Evolutionary conservation across 2,329 filamentous ascomycete species (phyloP).

Genomic region (Acephala macrosclerotiorum): DNA sequence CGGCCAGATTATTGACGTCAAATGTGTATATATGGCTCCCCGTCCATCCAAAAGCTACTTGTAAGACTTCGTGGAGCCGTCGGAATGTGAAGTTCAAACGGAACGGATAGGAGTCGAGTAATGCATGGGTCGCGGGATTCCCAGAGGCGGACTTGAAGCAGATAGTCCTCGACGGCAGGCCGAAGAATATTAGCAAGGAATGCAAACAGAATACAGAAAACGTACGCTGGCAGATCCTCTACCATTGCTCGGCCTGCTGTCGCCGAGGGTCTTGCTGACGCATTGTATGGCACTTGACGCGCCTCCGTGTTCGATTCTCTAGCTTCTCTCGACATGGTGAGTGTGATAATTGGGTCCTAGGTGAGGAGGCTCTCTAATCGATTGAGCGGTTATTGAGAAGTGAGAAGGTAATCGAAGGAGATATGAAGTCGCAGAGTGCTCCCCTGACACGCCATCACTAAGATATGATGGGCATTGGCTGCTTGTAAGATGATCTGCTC

Average conservation of each 20-base stretch:
- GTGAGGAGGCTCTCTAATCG: too few relatives aligned
- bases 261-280: neutral
- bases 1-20: neutral
- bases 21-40: neutral
- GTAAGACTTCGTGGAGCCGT: neutral
- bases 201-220: neutral
- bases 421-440: too few relatives aligned
- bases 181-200: neutral
- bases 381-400: too few relatives aligned
- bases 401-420: too few relatives aligned
- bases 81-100: constrained; percentile 4
- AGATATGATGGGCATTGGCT: too few relatives aligned
- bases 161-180: neutral
- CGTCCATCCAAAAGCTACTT: constrained; percentile 11
- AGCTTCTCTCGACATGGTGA: neutral
- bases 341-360: neutral
- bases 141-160: neutral
- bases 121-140: neutral
- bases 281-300: neutral
- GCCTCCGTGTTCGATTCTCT: neutral
- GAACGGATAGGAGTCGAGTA: constrained; percentile 5
- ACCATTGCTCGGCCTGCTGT: neutral
- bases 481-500: too few relatives aligned
- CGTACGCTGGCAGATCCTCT: neutral
- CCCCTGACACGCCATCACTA: too few relatives aligned